Conservation (phyloP, 225 moss, liverwort and hornwort species). For the Pseudisothecium myosuroides region DNA sequence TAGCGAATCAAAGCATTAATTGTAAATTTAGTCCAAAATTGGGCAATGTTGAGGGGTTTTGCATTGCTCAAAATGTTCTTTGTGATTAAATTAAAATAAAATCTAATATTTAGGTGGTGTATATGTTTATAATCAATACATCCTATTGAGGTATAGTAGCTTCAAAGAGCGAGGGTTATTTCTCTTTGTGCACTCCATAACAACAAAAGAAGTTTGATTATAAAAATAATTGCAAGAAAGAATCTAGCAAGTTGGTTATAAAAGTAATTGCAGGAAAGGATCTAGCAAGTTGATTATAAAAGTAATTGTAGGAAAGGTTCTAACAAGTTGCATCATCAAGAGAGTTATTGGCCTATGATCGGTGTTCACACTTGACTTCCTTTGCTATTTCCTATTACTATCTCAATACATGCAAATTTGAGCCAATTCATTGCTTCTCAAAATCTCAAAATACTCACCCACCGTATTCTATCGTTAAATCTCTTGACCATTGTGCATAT, state of each 20-base stretch:
- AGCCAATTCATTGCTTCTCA: fast-evolving
- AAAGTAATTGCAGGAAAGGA: neutral
- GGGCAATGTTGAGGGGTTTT: neutral
- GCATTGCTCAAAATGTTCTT: neutral
- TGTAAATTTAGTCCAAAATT: neutral
- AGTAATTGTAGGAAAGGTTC: fast-evolving
- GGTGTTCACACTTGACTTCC: neutral
- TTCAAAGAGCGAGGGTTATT: neutral
- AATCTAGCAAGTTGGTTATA: neutral
- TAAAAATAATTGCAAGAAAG: fast-evolving
- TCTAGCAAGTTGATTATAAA: neutral
- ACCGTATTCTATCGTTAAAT: neutral
- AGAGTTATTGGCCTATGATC: neutral
- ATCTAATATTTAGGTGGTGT: neutral
- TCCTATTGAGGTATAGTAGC: neutral
- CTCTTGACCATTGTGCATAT: neutral
- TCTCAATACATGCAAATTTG: neutral
- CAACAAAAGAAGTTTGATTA: neutral
- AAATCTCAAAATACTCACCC: neutral
- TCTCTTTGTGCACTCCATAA: fast-evolving
- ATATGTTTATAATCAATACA: neutral
- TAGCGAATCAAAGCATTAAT: neutral
- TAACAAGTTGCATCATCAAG: neutral
- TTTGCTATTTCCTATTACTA: neutral
- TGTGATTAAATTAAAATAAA: neutral